phyloP scores from a whole-genome alignment of 495 filamentous ascomycete species.

The Penicillium atrosanguineum region DNA sequence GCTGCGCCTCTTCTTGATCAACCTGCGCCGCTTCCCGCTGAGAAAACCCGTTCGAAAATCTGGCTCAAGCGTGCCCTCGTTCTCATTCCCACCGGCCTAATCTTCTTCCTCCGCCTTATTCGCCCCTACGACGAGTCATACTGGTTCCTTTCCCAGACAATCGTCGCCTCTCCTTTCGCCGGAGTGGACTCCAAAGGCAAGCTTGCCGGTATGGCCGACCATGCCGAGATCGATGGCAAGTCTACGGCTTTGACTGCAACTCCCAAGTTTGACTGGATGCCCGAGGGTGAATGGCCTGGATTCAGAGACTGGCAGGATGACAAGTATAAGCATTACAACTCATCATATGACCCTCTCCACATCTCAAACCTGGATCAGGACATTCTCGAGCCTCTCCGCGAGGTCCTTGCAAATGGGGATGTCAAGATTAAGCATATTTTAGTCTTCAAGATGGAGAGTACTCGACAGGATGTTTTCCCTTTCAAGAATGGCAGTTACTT shows the following conservation, averaged over 20 bases:
- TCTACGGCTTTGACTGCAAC: conserved; percentile 20
- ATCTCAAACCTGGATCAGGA: conserved; percentile 37
- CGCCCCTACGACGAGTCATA: conserved; percentile 22
- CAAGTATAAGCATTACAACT: conserved; percentile 30
- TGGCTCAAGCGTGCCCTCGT: conserved; percentile 17
- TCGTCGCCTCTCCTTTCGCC: conserved; percentile 20
- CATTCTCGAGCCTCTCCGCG: conserved; percentile 27
- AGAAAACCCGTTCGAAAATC: background rate
- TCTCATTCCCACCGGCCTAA: conserved; percentile 11
- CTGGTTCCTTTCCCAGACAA: conserved; percentile 25
- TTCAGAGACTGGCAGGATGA: conserved; percentile 25
- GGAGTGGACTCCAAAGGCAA: conserved; percentile 23
- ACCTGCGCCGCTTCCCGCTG: background rate
- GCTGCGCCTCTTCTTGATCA: conserved; percentile 14
- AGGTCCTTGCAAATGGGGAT: conserved; percentile 20
- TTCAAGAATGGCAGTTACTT: conserved; percentile 31
- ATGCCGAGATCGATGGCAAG: conserved; percentile 14
- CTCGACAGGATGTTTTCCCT: conserved; percentile 44
- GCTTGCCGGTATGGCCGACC: conserved; percentile 12
- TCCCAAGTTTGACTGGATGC: conserved; percentile 24
- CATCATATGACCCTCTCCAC: conserved; percentile 37
- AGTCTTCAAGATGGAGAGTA: conserved; percentile 42
- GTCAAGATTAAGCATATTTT: conserved; percentile 43
- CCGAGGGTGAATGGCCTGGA: conserved; percentile 20
- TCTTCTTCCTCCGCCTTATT: conserved; percentile 16